Base-by-base conservation (phyloP, 192 early-diverging fungal genomes). In the Spizellomyces punctatus region DNA sequence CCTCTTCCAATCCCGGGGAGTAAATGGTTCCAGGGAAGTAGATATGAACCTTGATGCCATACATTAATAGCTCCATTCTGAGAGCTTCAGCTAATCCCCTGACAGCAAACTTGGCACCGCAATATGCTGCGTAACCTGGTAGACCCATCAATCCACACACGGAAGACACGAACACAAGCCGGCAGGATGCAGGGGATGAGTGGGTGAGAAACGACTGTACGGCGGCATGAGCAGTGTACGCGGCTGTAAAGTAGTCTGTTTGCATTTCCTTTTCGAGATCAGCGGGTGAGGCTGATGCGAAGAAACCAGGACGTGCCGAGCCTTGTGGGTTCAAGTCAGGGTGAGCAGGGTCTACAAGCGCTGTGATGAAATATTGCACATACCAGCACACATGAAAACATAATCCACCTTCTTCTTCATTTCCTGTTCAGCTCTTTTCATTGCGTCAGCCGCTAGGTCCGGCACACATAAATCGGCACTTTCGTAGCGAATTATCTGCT, bases 1-100 rank as follows among this genome's bases (percentile, higher is more conserved):
- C 84, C 19, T 72, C 66, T 22, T 63, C 81, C 46, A 73, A 81
- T 4, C 84, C 81, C 14, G 79, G 79, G 41, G 84, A 80, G 75
- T 75, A 78, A 46, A 85, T 85, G 75, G 81, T 83, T 45, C 78
- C 79, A 7, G 82, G 82, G 44, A 77, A 67, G 59, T 71, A 79
- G 9, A 76, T 45, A 45, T 83, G 81, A 12, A 85, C 79, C 19
- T 70, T 57, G 64, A 79, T 58, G 12, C 73, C 69, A 41, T 80
- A 63, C 22, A 77, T 58, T 44, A 58, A 17, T 43, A 85, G 49
- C 72, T 85, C 84, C 49, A 59, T 63, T 55, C 84, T 72, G 9
- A 85, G 64, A 10, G 46, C 64, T 12, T 83, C 79, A 50, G 68
- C 73, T 55, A 79, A 73, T 6, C 79, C 79, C 10, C 79, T 54